phyloP scores from a whole-genome alignment of 2,329 filamentous ascomycete species.

The Arachnomyces sp. region DNA sequence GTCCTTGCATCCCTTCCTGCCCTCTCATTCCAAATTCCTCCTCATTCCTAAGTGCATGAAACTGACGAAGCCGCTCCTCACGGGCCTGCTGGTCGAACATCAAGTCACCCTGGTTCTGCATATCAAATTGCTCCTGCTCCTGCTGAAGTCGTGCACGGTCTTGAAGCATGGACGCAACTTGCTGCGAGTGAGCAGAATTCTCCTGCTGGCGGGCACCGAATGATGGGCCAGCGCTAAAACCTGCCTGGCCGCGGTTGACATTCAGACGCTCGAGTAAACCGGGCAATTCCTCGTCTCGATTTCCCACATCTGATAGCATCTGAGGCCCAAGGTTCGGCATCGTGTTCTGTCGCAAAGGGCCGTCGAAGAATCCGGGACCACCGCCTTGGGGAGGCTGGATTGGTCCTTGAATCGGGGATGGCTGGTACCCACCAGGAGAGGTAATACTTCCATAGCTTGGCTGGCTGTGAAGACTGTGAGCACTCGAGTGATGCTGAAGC shows the following conservation, averaged over 20 bases:
- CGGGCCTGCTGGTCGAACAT: constrained; percentile 44
- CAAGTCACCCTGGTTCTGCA: constrained; percentile 30
- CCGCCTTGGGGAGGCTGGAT: constrained; percentile 50
- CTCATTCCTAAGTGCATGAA: constrained; percentile 66
- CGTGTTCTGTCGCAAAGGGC: constrained; percentile 37
- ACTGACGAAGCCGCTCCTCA: constrained; percentile 69
- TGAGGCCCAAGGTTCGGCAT: constrained; percentile 28
- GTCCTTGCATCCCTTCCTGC: constrained; percentile 19
- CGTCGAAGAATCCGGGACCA: constrained; percentile 60
- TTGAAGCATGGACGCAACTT: constrained; percentile 53
- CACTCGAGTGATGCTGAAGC: constrained; percentile 88
- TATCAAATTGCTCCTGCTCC: constrained; percentile 50
- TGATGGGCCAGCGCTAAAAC: constrained; percentile 40
- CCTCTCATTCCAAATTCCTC: constrained; percentile 42
- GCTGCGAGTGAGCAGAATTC: constrained; percentile 44
- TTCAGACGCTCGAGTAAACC: constrained; percentile 58
- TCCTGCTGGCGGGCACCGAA: constrained; percentile 39
- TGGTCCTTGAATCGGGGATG: constrained; percentile 50
- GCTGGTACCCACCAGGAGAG: constrained; percentile 66
- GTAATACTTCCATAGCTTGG: constrained; percentile 93
- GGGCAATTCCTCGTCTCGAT: constrained; percentile 61
- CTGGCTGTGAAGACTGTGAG: constrained; percentile 92
- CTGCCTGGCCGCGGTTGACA: constrained; percentile 43
- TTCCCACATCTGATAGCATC: constrained; percentile 42
- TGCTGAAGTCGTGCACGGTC: constrained; percentile 53